Evolutionary conservation across 2,329 filamentous ascomycete genomes (phyloP).

Genomic region (Pseudocercospora crystallina): DNA sequence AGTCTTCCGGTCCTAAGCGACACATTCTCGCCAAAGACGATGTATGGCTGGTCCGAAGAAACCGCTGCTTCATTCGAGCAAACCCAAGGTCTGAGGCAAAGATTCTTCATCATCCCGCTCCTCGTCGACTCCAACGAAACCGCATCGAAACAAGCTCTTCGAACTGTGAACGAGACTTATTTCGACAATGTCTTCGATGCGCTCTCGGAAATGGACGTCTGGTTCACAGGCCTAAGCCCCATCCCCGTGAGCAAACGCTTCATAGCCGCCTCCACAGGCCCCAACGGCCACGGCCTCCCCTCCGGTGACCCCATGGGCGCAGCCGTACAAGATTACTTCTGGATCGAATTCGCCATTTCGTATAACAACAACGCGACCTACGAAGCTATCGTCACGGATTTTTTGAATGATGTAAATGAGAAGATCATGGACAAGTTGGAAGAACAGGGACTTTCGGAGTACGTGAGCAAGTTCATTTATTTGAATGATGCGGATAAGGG

Average conservation of each 20-base stretch:
- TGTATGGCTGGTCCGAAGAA: slow-evolving; percentile 7
- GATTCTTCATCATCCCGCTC: slow-evolving; percentile 2
- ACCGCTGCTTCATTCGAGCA: background rate
- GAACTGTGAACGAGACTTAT: background rate
- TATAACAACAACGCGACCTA: background rate
- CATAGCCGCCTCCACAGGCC: background rate
- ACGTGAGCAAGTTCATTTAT: slow-evolving; percentile 1
- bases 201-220: background rate
- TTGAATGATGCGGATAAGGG: slow-evolving; percentile 6
- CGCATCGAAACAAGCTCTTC: background rate
- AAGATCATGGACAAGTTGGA: background rate
- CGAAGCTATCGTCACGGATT: background rate
- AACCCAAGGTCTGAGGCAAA: background rate
- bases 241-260: slow-evolving; percentile 1
- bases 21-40: slow-evolving; percentile 2
- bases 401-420: background rate
- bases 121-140: background rate
- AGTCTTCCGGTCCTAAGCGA: background rate
- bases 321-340: background rate
- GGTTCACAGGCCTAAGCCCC: background rate
- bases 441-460: background rate
- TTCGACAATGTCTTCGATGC: background rate
- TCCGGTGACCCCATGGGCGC: slow-evolving; percentile 5
- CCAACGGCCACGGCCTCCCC: slow-evolving; percentile 1
- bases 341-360: background rate